phyloP scores from a whole-genome alignment of 306 rosid genomes.

The Fagus crenata region DNA sequence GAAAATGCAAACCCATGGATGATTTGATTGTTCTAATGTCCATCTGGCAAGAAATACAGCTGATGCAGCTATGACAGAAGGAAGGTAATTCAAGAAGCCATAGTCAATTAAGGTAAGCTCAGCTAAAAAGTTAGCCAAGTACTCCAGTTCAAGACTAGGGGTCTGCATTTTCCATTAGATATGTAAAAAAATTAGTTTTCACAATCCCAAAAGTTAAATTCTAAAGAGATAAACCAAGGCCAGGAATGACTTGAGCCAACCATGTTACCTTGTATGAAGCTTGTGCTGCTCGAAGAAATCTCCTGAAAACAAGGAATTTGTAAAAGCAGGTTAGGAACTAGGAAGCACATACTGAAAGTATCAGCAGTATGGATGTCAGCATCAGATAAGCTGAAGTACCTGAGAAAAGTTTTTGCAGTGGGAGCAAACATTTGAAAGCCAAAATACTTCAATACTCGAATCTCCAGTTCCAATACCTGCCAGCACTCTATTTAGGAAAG shows the following conservation, averaged over 20 bases:
- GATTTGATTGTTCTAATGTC: slow-evolving; percentile 76
- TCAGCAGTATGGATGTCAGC: not conserved
- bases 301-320: slow-evolving; percentile 54
- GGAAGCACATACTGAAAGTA: not conserved
- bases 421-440: slow-evolving; percentile 64
- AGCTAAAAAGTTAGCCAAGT: slow-evolving; percentile 78
- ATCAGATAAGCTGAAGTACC: slow-evolving; percentile 40
- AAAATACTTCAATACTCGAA: slow-evolving; percentile 45
- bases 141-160: slow-evolving; percentile 81
- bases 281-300: slow-evolving; percentile 91
- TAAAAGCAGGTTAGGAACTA: slow-evolving; percentile 22
- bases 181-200: slow-evolving; percentile 25
- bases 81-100: slow-evolving; percentile 69
- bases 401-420: slow-evolving; percentile 62
- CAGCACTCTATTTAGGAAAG: slow-evolving; percentile 26
- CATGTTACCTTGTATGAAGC: slow-evolving; percentile 68
- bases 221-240: slow-evolving; percentile 17
- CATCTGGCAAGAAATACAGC: slow-evolving; percentile 87
- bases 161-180: slow-evolving; percentile 44
- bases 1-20: slow-evolving; percentile 82
- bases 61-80: slow-evolving; percentile 88
- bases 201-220: slow-evolving; percentile 6
- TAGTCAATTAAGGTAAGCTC: slow-evolving; percentile 74
- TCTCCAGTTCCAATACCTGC: slow-evolving; percentile 69
- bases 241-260: slow-evolving; percentile 21